A percentile compares a stretch with the other conserved stretches of the same genome.
phyloP scores from a whole-genome alignment of 1,284 basidiomycete species.

The Puccinia novopanici region DNA sequence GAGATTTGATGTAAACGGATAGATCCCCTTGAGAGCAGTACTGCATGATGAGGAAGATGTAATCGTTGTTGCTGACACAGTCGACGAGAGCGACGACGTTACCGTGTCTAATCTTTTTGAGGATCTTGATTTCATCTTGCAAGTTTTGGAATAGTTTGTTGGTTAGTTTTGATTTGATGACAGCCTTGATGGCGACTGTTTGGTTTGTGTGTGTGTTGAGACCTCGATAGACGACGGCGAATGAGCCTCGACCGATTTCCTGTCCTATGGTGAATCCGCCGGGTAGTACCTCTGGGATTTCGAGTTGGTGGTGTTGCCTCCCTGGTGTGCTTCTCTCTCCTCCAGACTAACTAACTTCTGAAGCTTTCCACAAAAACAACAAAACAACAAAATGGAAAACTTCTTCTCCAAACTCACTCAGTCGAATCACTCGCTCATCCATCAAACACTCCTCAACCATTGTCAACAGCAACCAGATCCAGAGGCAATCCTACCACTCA shows the following conservation, averaged over 20 bases:
- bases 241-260: constrained; percentile 75
- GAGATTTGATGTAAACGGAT: constrained; percentile 92
- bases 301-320: too few species aligned
- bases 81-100: constrained; percentile 92
- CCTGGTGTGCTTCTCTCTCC: too few species aligned
- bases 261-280: constrained; percentile 63
- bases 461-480: neutral
- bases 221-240: constrained; percentile 93
- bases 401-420: neutral
- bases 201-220: constrained; percentile 64
- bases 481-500: constrained; percentile 68
- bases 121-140: constrained; percentile 93
- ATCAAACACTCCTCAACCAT: neutral
- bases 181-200: constrained; percentile 91
- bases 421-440: neutral
- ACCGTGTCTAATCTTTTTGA: constrained; percentile 87
- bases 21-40: constrained; percentile 94
- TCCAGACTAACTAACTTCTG: too few species aligned
- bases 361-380: neutral
- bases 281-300: constrained; percentile 51
- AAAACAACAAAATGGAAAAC: neutral
- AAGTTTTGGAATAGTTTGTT: constrained; percentile 94
- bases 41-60: constrained; percentile 98
- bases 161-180: constrained; percentile 82
- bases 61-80: constrained; percentile 83